Evolutionary conservation across 805 yeast genomes (phyloP), one percentile per base, ranked within the genome.

Genomic region (Candida maesae): DNA sequence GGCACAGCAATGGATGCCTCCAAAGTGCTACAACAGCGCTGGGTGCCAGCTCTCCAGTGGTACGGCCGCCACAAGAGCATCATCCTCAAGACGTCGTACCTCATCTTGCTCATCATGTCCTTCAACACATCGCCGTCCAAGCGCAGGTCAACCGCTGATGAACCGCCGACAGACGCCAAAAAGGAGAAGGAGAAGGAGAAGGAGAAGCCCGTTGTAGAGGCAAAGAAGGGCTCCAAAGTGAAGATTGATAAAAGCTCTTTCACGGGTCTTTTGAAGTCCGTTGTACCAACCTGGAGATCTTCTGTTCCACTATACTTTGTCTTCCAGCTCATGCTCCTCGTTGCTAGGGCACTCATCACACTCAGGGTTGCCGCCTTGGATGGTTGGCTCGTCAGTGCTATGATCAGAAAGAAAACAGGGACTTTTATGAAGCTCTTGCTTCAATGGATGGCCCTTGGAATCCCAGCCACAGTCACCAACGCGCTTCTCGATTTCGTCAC

Each of bases 351-450:
- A 0, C 60, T 81, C 18, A 64, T 90, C 20, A 82, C 95, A 2
- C 70, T 90, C 35, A 80, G 81, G 54, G 90, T 89, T 13, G 96
- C 97, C 6, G 76, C 82, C 11, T 68, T 90, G 43, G 97, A 90
- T 61, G 97, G 97, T 49, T 69, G 71, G 55, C 67, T 90, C 39
- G 96, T 90, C 5, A 86, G 95, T 0, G 78, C 86, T 1, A 71
- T 90, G 51, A 85, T 90, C 21, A 74, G 82, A 30, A 86, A 83
- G 47, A 72, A 73, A 37, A 83, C 88, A 46, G 68, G 71, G 35
- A 70, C 69, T 33, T 89, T 90, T 55, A 65, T 81, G 42, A 72
- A 73, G 45, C 72, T 83, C 21, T 61, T 89, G 41, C 67, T 74
- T 2, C 70, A 76, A 53, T 90, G 97, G 97, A 76, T 90, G 81